These are phyloP conservation scores for Aspergillus clavatus DNA, from an alignment of 2,329 filamentous ascomycete genomes.

Conservation along the genomic window DNA sequence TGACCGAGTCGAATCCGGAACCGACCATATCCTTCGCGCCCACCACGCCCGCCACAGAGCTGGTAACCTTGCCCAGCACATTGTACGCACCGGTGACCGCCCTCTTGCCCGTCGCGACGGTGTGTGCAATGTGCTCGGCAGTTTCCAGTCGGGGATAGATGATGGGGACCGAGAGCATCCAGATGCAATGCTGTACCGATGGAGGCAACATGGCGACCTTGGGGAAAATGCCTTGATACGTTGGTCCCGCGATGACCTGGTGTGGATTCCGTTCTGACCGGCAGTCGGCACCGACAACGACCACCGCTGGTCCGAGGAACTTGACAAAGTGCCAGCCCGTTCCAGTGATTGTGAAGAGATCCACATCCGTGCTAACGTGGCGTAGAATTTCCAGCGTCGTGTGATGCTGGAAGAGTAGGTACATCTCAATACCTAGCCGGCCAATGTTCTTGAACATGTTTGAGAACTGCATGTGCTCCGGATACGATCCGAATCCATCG, in stretches of 20 bases:
- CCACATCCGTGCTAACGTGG: constrained; percentile 79
- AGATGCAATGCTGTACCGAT: constrained; percentile 92
- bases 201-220: constrained; percentile 87
- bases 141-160: constrained; percentile 88
- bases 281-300: constrained; percentile 84
- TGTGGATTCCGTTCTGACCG: constrained; percentile 85
- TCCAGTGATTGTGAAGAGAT: constrained; percentile 96
- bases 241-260: constrained; percentile 91
- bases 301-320: constrained; percentile 85
- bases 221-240: constrained; percentile 95
- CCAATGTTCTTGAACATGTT: constrained; percentile 99
- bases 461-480: constrained; percentile 96
- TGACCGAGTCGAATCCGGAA: constrained; percentile 88
- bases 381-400: constrained; percentile 90
- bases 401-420: constrained; percentile 95
- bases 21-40: constrained; percentile 90
- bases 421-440: constrained; percentile 93
- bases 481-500: constrained; percentile 94
- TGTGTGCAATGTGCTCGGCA: constrained; percentile 85
- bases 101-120: constrained; percentile 91
- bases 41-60: constrained; percentile 89
- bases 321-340: constrained; percentile 98
- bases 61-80: constrained; percentile 88
- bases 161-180: constrained; percentile 89
- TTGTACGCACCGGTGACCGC: constrained; percentile 96